phyloP scores from a whole-genome alignment of 2,329 filamentous ascomycete genomes.

The Colletotrichum sp. region DNA sequence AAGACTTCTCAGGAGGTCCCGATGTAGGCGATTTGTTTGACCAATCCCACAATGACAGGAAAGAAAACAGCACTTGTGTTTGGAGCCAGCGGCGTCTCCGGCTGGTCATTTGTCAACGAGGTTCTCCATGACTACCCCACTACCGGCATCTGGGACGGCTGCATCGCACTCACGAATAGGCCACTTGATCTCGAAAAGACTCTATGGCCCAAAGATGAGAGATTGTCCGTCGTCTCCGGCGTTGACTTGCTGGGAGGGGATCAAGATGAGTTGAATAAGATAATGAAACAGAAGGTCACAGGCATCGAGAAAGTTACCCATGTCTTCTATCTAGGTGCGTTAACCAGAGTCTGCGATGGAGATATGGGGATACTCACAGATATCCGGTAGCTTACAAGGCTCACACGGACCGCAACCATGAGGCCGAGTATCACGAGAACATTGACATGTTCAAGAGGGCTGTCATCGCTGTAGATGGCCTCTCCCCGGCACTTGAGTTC shows the following conservation, averaged over 20 bases:
- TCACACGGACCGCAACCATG: conserved; percentile 33
- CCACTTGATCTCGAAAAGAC: conserved; percentile 32
- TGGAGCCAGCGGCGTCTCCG: conserved; percentile 24
- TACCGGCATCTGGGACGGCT: conserved; percentile 14
- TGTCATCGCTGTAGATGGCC: conserved; percentile 35
- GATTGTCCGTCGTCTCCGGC: conserved; percentile 44
- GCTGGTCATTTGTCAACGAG: conserved; percentile 26
- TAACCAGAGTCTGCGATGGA: not conserved
- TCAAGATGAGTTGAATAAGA: conserved; percentile 41
- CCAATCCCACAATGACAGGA: not conserved
- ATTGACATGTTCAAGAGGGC: conserved; percentile 44
- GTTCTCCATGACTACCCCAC: conserved; percentile 26
- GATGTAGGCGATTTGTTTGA: not conserved
- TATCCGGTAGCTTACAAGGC: conserved; percentile 41
- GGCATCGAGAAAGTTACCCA: conserved; percentile 44
- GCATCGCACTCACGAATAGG: conserved; percentile 27
- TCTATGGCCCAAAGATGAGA: conserved; percentile 41
- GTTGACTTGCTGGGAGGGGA: conserved; percentile 43
- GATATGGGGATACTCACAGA: not conserved
- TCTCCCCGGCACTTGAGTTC: conserved; percentile 39
- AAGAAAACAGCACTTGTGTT: conserved; percentile 20
- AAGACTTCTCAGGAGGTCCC: not conserved
- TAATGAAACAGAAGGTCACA: conserved; percentile 34
- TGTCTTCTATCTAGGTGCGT: conserved; percentile 42
- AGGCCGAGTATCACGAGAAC: conserved; percentile 42